Conservation (phyloP, 208 protist species). For the Leishmania arabica region DNA sequence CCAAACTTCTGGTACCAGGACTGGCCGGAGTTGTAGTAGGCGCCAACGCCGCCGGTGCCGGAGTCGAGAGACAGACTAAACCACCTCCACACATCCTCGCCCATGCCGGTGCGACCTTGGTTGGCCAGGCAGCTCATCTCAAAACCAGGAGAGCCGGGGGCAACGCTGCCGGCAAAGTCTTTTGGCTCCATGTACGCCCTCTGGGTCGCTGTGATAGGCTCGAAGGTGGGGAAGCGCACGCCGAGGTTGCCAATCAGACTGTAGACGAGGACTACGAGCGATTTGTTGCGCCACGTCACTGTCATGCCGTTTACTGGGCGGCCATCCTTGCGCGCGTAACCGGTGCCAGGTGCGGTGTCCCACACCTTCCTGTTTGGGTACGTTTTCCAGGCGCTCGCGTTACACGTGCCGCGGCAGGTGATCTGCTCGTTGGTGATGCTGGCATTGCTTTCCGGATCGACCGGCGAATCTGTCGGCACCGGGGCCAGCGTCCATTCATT, state of each 20-base stretch:
- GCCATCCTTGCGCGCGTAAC: constrained; percentile 61
- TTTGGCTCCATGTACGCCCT: constrained; percentile 60
- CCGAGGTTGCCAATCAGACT: constrained; percentile 79
- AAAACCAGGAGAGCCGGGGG: constrained; percentile 52
- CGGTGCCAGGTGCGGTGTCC: constrained; percentile 60
- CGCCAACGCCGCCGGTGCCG: constrained; percentile 56
- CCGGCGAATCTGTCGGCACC: constrained; percentile 22
- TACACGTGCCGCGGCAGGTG: constrained; percentile 74
- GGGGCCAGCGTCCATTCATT: constrained; percentile 46
- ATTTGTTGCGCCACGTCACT: constrained; percentile 61
- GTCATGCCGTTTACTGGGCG: constrained; percentile 54
- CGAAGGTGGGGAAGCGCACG: constrained; percentile 85
- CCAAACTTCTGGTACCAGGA: constrained; percentile 91
- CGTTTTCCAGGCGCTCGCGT: constrained; percentile 70
- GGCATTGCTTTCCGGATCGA: constrained; percentile 3
- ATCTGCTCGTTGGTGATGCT: constrained; percentile 62
- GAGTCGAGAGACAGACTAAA: constrained; percentile 39
- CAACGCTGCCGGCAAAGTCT: constrained; percentile 49
- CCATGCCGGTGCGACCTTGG: constrained; percentile 56
- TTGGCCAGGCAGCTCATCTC: constrained; percentile 67
- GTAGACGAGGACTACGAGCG: constrained; percentile 71
- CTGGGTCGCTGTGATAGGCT: constrained; percentile 44
- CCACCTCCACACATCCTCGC: constrained; percentile 80
- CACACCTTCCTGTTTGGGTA: constrained; percentile 58
- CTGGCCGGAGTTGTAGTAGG: constrained; percentile 53